Conservation (phyloP, 169 alveolate genomes). For the Plasmodium vivax region DNA sequence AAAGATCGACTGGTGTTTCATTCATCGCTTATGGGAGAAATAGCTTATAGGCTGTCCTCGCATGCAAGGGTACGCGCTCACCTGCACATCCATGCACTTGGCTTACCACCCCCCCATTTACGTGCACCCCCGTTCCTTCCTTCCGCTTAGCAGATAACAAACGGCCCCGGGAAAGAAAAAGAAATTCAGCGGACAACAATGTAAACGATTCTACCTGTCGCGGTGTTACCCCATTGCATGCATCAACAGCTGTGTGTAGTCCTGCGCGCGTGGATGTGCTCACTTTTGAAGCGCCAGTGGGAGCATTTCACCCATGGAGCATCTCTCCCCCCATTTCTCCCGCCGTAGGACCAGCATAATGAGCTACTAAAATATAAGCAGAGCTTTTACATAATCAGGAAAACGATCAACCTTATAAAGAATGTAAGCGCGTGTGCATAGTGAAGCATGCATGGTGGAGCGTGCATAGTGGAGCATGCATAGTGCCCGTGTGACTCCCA, state of each 20-base stretch:
- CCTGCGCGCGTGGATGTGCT: not conserved
- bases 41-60: not conserved
- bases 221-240: not conserved
- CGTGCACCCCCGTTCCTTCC: not conserved
- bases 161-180: not conserved
- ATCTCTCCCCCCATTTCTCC: not conserved
- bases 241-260: not conserved
- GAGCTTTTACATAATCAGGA: slow-evolving; percentile 63
- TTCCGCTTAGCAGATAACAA: slow-evolving; percentile 4
- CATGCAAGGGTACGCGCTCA: not conserved
- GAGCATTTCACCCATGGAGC: not conserved
- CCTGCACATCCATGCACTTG: not conserved
- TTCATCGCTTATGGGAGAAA: not conserved
- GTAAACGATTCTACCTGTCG: not conserved
- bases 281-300: not conserved
- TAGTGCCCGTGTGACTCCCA: not conserved
- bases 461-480: not conserved
- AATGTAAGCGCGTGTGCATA: slow-evolving; percentile 6
- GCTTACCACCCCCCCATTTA: not conserved
- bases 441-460: not conserved
- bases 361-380: slow-evolving; percentile 55
- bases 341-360: slow-evolving; percentile 3
- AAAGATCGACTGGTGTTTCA: not conserved
- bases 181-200: slow-evolving; percentile 8
- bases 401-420: slow-evolving; percentile 51